Evolutionary conservation across 257 asterid species (phyloP).

Genomic region (Cruciata laevipes): DNA sequence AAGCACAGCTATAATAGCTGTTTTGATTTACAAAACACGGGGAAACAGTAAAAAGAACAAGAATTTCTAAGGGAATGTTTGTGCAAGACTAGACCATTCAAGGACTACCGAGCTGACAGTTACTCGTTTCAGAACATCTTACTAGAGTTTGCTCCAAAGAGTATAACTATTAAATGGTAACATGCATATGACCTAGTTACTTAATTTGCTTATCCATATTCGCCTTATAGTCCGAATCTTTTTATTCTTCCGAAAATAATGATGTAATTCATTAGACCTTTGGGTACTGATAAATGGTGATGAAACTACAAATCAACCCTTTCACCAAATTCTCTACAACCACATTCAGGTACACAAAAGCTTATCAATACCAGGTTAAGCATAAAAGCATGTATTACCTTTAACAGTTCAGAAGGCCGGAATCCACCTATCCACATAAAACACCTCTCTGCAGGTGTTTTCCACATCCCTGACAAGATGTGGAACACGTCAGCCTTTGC

Average conservation of each 20-base stretch:
- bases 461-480: conserved; percentile 99
- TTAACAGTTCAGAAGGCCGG: conserved; percentile 90
- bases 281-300: background rate
- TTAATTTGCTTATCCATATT: background rate
- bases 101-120: no score
- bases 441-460: conserved; percentile 93
- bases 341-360: background rate
- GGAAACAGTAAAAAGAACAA: no score
- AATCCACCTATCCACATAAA: conserved; percentile 98
- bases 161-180: background rate
- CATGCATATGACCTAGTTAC: background rate
- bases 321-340: background rate
- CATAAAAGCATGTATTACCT: conserved; percentile 18
- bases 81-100: no score
- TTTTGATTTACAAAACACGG: no score
- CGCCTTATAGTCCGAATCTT: background rate
- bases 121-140: no score
- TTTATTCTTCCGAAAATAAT: background rate
- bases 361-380: background rate
- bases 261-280: background rate
- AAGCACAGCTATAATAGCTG: no score
- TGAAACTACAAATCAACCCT: background rate
- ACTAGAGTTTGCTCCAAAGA: no score
- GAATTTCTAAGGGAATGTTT: no score
- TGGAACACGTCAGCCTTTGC: conserved; percentile 90